phyloP scores from a whole-genome alignment of 106 monocot species.

The Allium sativum region DNA sequence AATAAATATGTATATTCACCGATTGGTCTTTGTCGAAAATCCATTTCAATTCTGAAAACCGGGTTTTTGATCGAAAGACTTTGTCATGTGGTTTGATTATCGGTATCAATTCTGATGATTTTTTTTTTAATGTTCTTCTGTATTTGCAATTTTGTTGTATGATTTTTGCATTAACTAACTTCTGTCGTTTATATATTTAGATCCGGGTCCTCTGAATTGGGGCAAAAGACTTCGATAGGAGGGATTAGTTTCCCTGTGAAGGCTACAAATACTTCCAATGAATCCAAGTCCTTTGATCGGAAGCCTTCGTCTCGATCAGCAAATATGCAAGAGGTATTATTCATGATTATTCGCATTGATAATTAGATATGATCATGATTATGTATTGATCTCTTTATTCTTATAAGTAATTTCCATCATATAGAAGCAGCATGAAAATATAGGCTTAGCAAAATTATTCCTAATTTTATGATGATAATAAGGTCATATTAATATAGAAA shows the following conservation, averaged over 20 bases:
- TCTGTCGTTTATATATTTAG: background rate
- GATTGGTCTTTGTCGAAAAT: background rate
- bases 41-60: background rate
- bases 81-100: background rate
- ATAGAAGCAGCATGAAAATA: too few relatives aligned
- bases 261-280: background rate
- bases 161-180: background rate
- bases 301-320: background rate
- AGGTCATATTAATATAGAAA: background rate
- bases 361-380: too few relatives aligned
- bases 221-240: background rate
- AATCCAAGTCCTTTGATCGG: background rate
- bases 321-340: background rate
- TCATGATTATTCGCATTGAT: too few relatives aligned
- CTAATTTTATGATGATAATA: conserved; percentile 10
- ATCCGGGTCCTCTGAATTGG: background rate
- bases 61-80: conserved; percentile 8
- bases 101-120: background rate
- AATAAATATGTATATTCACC: background rate
- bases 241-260: background rate
- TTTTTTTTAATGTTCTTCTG: background rate
- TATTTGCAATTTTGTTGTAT: background rate
- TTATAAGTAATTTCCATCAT: too few relatives aligned
- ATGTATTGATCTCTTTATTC: too few relatives aligned
- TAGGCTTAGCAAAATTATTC: too few relatives aligned